A percentile compares a stretch with the other conserved stretches of the same genome.
Conservation (phyloP, 768 basidiomycete genomes). For the Tephrocybe sp. region DNA sequence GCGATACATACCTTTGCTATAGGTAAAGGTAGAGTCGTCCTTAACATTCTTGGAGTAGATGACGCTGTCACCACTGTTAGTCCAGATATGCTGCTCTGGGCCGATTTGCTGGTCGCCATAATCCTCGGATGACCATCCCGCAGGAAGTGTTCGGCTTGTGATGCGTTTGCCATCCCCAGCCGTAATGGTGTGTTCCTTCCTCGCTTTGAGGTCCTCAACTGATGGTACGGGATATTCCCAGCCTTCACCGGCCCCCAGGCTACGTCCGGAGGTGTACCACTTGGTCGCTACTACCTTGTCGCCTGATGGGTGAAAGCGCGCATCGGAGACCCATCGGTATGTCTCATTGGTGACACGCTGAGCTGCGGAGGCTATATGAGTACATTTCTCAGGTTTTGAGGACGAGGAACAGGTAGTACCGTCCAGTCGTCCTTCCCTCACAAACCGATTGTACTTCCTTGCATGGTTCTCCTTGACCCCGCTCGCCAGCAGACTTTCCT, state of each 20-base stretch:
- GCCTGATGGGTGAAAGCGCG: conserved; percentile 70
- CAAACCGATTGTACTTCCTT: conserved; percentile 47
- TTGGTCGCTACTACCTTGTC: conserved; percentile 69
- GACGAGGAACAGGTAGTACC: conserved; percentile 28
- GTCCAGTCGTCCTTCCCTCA: conserved; percentile 54
- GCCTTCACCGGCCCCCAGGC: conserved; percentile 70
- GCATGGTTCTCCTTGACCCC: conserved; percentile 53
- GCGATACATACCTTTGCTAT: conserved; percentile 58
- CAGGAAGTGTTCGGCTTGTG: conserved; percentile 55
- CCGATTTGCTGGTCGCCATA: conserved; percentile 75
- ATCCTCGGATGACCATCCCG: conserved; percentile 57
- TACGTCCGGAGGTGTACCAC: conserved; percentile 68
- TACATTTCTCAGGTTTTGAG: no score
- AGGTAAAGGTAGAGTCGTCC: conserved; percentile 50
- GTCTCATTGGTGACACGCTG: conserved; percentile 71
- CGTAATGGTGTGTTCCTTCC: conserved; percentile 26
- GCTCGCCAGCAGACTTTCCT: conserved; percentile 45
- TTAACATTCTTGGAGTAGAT: conserved; percentile 67
- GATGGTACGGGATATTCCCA: conserved; percentile 65
- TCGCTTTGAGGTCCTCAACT: conserved; percentile 26
- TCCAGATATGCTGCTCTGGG: conserved; percentile 70
- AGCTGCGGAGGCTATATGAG: conserved; percentile 22
- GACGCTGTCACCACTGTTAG: conserved; percentile 46
- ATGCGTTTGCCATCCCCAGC: conserved; percentile 52
- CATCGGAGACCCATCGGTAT: conserved; percentile 67